Evolutionary conservation across 441 rosid genomes (phyloP), one percentile per base, ranked within the genome.

Genomic region (Croton setiger): DNA sequence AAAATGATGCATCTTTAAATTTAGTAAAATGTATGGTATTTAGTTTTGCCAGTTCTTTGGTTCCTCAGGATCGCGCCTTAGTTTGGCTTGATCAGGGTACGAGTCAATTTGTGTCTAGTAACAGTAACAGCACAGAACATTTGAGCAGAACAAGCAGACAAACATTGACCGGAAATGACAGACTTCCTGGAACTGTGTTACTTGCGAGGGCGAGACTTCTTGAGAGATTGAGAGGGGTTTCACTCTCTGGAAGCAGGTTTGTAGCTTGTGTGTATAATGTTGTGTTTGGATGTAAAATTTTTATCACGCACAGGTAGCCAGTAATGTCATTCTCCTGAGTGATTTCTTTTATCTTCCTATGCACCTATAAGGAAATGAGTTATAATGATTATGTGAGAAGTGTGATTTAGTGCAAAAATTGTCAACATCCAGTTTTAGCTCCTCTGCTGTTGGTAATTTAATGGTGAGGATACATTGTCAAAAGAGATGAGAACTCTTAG

Each of bases 121-220:
- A 71, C 74, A 72, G 76, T 74, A 39, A 45, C 10, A 79, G 71
- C 60, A 49, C 61, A 11, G 90, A 84, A 58, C 71, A 61, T 68
- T 78, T 71, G 23, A 76, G 81, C 67, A 78, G 72, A 63, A 36
- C 62, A 31, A 82, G 82, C 63, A 72, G 79, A 44, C 83, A 78
- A 5, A 80, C 75, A 65, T 52, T 72, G 60, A 74, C 76, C 18
- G 75, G 83, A 27, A 81, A 76, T 49, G 93, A 91, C 41, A 85
- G 97, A 83, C 97, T 91, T 75, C 98, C 97, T 45, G 96, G 96
- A 59, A 73, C 95, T 69, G 98, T 93, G 69, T 79, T 89, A 36
- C 97, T 89, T 70, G 97, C 98, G 39, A 88, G 96, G 77, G 97
- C 79, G 66, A 89, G 97, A 75, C 96, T 93, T 81, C 76, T 84